phyloP scores from a whole-genome alignment of 345 rosid genomes.

The Brassica rapa region DNA sequence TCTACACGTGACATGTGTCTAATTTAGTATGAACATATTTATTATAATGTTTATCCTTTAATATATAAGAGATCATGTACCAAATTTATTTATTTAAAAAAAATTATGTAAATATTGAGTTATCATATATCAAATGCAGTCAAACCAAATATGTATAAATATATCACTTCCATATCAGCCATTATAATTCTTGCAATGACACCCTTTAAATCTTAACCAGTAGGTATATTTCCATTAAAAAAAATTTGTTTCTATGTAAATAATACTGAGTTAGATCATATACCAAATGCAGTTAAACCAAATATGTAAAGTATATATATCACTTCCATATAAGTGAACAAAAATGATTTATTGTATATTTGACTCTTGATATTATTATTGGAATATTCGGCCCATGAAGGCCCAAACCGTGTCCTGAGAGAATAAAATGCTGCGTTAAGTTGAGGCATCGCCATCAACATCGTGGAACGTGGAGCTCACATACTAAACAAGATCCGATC shows the following conservation, averaged over 20 bases:
- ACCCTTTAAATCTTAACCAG: too few species aligned
- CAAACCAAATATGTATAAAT: too few species aligned
- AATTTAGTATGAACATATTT: too few species aligned
- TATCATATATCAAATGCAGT: too few species aligned
- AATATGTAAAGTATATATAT: not conserved
- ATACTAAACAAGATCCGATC: slow-evolving; percentile 31
- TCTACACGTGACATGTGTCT: too few species aligned
- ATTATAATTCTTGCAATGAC: too few species aligned
- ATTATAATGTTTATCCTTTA: too few species aligned
- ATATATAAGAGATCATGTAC: too few species aligned
- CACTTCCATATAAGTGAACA: not conserved
- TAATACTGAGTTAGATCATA: not conserved
- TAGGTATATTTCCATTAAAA: too few species aligned
- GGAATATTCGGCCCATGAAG: slow-evolving; percentile 29
- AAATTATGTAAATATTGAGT: too few species aligned
- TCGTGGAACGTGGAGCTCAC: slow-evolving; percentile 26
- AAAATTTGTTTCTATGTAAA: not conserved
- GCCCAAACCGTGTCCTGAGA: slow-evolving; percentile 5
- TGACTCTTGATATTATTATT: not conserved
- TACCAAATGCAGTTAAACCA: not conserved
- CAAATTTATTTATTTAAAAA: too few species aligned
- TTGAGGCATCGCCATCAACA: slow-evolving; percentile 37
- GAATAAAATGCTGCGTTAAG: slow-evolving; percentile 35
- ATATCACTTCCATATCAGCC: too few species aligned
- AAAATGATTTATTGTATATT: not conserved